A percentile compares a stretch with the other conserved stretches of the same genome.
Conservation (phyloP, 2,329 filamentous ascomycete genomes). For the Monilinia fructigena region DNA sequence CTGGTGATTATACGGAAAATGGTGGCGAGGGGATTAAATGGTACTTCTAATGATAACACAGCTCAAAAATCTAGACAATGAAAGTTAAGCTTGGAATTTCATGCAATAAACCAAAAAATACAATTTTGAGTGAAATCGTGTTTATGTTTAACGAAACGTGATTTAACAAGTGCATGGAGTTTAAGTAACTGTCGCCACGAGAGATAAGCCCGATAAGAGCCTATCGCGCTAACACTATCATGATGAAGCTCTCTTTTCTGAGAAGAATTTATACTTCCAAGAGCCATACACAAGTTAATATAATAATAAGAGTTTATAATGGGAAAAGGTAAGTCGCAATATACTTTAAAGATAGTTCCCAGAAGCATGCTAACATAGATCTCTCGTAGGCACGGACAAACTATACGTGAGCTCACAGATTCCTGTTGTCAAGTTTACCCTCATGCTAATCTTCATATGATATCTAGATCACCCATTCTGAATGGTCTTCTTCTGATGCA, state of each 20-base stretch:
- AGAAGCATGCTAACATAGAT: constrained; percentile 12
- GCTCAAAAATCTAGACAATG: not conserved
- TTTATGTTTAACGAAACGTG: not conserved
- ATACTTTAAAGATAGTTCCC: not conserved
- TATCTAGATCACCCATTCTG: constrained; percentile 84
- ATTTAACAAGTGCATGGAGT: not conserved
- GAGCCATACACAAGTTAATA: constrained; percentile 5
- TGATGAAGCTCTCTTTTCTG: constrained; percentile 1
- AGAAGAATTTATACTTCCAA: not conserved
- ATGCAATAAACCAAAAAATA: not conserved
- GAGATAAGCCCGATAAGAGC: constrained; percentile 17
- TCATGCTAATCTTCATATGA: constrained; percentile 4
- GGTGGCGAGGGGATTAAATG: not conserved
- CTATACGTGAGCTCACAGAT: constrained; percentile 40
- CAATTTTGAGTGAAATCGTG: not conserved
- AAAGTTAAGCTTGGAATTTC: not conserved
- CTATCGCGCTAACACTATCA: constrained; percentile 9
- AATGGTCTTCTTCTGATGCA: constrained; percentile 90
- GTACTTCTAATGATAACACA: not conserved
- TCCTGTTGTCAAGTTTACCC: constrained; percentile 13
- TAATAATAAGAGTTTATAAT: constrained; percentile 27
- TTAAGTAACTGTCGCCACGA: not conserved
- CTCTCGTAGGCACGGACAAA: constrained; percentile 52
- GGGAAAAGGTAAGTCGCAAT: constrained; percentile 36
- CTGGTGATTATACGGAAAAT: not conserved